Conservation (phyloP, 2,329 filamentous ascomycete species). For the Penicillium occitanis region DNA sequence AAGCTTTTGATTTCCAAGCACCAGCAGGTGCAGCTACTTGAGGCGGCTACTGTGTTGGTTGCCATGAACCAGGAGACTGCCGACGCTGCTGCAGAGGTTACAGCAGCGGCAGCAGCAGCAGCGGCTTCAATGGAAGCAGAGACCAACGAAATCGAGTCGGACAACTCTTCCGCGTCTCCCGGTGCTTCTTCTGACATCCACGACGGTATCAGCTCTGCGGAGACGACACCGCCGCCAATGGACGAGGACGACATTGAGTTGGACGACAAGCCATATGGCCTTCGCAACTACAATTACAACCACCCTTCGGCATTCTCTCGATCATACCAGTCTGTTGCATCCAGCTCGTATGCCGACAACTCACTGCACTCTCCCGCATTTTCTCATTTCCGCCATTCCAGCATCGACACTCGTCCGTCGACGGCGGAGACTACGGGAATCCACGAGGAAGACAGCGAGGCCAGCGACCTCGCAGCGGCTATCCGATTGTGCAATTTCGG, state of each 20-base stretch:
- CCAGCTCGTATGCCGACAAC: constrained; percentile 56
- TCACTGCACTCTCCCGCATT: constrained; percentile 50
- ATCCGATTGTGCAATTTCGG: constrained; percentile 87
- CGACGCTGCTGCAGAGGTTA: constrained; percentile 57
- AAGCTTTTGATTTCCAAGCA: constrained; percentile 99
- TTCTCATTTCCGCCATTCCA: constrained; percentile 67
- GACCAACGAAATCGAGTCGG: constrained; percentile 68
- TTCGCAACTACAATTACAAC: constrained; percentile 51
- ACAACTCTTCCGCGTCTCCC: constrained; percentile 78
- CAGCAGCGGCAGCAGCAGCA: constrained; percentile 7
- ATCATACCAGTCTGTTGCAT: constrained; percentile 74
- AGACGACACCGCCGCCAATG: constrained; percentile 87
- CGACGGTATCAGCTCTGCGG: constrained; percentile 76
- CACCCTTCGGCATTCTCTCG: constrained; percentile 60
- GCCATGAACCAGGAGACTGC: constrained; percentile 74
- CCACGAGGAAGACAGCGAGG: constrained; percentile 80
- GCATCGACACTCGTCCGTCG: constrained; percentile 71
- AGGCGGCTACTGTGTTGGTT: constrained; percentile 93
- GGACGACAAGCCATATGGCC: constrained; percentile 22
- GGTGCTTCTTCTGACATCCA: constrained; percentile 75
- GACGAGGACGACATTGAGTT: constrained; percentile 61
- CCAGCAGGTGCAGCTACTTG: constrained; percentile 95
- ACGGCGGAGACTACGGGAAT: constrained; percentile 75
- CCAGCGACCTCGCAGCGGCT: constrained; percentile 83
- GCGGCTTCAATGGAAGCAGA: constrained; percentile 60